Evolutionary conservation across 1,284 basidiomycete species (phyloP), one percentile per base, ranked within the genome.

Genomic region (Ceratobasidium sp.): DNA sequence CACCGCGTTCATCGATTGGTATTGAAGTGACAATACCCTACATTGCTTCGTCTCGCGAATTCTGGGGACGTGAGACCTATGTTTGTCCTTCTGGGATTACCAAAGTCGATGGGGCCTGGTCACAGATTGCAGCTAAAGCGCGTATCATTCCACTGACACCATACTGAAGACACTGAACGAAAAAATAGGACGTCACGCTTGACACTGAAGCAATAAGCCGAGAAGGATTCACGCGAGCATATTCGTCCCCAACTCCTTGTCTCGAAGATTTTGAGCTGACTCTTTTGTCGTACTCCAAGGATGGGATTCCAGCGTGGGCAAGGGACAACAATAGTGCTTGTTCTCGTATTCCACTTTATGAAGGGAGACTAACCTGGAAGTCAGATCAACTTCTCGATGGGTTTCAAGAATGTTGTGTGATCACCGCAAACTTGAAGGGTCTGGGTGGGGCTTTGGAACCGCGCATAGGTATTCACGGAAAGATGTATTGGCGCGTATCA

Each of bases 1-100:
- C 70, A 14, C 53, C 64, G 28, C 70, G 70, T 18, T 72, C 6
- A 12, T 48, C 69, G 6, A 59, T 34, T 61, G 73, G 73, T 6
- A 53, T 61, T n/a, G 58, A 39, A 34, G 12, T 36, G 14, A 14
- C 26, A 30, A 28, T 8, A 14, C 34, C 8, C 26, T 61, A 53
- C 16, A 53, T 50, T 23, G 21, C 70, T 1, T 50, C 18, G 12
- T 36, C 59, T 14, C 9, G 34, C 21, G 48, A 61, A 12, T 48
- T 41, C n/a, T 26, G 50, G 41, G 69, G 69, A 8, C 41, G 69
- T 12, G 18, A 26, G 26, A 48, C 45, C 5, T 41, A 71, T 60
- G 30, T 18, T 4, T 48, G n/a, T 41, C 26, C 46, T 16, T 21
- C 41, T 23, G 69, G 69, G 18, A 3, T 26, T 16, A 39, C 10